Evolutionary conservation across 495 filamentous ascomycete genomes (phyloP), one percentile per base, ranked within the genome.

Genomic region (Xylaria venustula): DNA sequence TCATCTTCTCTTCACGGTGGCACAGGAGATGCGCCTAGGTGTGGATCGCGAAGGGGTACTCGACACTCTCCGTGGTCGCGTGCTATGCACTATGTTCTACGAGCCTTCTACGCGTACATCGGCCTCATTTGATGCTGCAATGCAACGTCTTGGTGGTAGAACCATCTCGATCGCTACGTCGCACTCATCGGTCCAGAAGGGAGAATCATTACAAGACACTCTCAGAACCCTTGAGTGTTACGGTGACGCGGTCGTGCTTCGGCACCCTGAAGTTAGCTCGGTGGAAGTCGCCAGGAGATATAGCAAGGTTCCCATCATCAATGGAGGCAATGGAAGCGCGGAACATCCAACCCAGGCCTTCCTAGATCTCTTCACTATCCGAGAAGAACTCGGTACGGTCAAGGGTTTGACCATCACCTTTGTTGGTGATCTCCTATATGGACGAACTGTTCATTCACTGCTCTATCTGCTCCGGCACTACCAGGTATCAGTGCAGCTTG

Each of bases 331-430:
- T 71, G 94, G 94, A 58, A 89, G 88, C 73, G 83, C 90, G 64
- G 94, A 98, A 78, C 94, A 98, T 75, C 94, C 94, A 3, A 98
- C 95, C 0, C 94, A 98, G 76, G 94, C 94, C 4, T 92, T 98
- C 86, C 83, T 97, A n/a, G 94, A 98, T 69, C 85, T 98, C 63
- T 98, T 96, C 82, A 98, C 94, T 37, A 97, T 98, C 73, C 88
- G 95, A 55, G 92, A 98, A 75, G 94, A 98, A 76, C 82, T 98
- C 19, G 94, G 94, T 56, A 96, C 91, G 4, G 93, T 98, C 53
- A 90, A 90, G 65, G 92, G 91, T 41, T 80, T 98, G 62, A 96
- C 91, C 49, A 93, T 98, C 72, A 98, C 94, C 53, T 98, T 98
- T 73, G 84, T 87, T 51, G 94, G 94, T 67, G 94, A 98, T 68